Percentiles rank a stretch among this genome's conserved stretches.
Evolutionary conservation across 371 early-diverging fungal species (phyloP).

Genomic region (Nematocida sp.): DNA sequence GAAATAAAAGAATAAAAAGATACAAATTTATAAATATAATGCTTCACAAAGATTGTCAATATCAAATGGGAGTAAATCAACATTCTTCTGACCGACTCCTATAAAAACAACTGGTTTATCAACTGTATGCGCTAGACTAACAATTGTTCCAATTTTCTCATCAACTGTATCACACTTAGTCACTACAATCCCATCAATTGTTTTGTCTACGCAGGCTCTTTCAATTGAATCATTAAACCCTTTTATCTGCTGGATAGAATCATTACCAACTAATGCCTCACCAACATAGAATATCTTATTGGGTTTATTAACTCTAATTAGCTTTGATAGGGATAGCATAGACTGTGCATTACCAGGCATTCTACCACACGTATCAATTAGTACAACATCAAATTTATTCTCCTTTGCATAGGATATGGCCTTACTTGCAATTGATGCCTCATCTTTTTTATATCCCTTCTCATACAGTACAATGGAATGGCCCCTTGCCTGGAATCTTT

Average conservation of each 20-base stretch:
- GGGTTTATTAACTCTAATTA: constrained; percentile 85
- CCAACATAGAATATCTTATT: constrained; percentile 97
- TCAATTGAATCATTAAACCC: constrained; percentile 89
- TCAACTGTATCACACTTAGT: constrained; percentile 97
- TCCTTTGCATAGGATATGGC: constrained; percentile 79
- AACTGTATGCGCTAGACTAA: constrained; percentile 74
- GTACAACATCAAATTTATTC: constrained; percentile 84
- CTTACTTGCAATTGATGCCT: constrained; percentile 91
- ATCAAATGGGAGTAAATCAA: constrained; percentile 74
- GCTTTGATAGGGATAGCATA: constrained; percentile 82
- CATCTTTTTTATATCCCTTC: constrained; percentile 94
- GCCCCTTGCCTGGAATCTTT: constrained; percentile 79
- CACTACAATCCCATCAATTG: constrained; percentile 91
- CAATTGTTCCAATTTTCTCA: constrained; percentile 78
- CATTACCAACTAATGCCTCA: constrained; percentile 96
- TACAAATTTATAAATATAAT: background rate
- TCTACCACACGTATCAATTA: constrained; percentile 97
- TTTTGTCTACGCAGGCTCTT: constrained; percentile 76
- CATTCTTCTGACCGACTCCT: constrained; percentile 96
- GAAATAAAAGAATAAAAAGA: background rate
- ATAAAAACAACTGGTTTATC: constrained; percentile 96
- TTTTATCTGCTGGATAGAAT: constrained; percentile 88
- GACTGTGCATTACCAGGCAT: constrained; percentile 97
- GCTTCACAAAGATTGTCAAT: constrained; percentile 37
- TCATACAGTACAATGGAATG: constrained; percentile 87